These are phyloP conservation scores for Sphaerulina vaccinii DNA, from an alignment of 2,329 filamentous ascomycete genomes.

Conservation along the genomic window DNA sequence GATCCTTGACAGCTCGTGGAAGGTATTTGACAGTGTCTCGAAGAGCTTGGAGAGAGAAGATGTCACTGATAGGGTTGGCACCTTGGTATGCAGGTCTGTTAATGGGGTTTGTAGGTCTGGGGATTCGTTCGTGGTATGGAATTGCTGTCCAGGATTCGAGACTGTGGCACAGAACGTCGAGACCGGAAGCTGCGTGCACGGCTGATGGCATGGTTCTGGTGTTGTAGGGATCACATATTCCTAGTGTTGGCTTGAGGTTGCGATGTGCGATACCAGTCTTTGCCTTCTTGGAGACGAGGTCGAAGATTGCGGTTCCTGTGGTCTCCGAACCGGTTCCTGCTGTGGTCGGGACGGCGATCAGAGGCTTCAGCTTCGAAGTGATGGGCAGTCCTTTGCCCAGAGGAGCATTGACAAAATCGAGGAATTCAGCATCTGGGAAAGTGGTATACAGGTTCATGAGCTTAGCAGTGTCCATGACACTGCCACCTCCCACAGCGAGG, in stretches of 20 bases:
- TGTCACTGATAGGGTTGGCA: slow-evolving; percentile 95
- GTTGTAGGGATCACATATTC: slow-evolving; percentile 83
- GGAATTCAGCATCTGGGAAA: slow-evolving; percentile 87
- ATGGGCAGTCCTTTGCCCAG: slow-evolving; percentile 81
- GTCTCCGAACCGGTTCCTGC: slow-evolving; percentile 90
- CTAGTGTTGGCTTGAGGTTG: slow-evolving; percentile 90
- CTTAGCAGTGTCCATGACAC: slow-evolving; percentile 97
- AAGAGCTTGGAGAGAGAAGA: slow-evolving; percentile 88
- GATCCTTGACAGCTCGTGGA: slow-evolving; percentile 79
- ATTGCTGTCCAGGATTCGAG: slow-evolving; percentile 98
- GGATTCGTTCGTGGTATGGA: slow-evolving; percentile 81
- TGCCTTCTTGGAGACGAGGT: slow-evolving; percentile 81
- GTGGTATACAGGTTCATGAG: slow-evolving; percentile 95
- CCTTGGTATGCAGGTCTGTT: slow-evolving; percentile 92
- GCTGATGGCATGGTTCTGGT: slow-evolving; percentile 94
- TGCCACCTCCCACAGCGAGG: slow-evolving; percentile 86
- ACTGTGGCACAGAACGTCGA: slow-evolving; percentile 93
- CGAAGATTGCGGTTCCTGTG: slow-evolving; percentile 96
- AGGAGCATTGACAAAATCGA: slow-evolving; percentile 97
- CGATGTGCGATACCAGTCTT: slow-evolving; percentile 97
- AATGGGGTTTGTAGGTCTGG: slow-evolving; percentile 84
- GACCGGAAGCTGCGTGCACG: slow-evolving; percentile 85
- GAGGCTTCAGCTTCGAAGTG: slow-evolving; percentile 66
- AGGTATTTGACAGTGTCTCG: slow-evolving; percentile 86
- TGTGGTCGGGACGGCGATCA: slow-evolving; percentile 82